These are phyloP conservation scores for Aspergillus piperis DNA, from an alignment of 2,329 filamentous ascomycete genomes.

Conservation along the genomic window DNA sequence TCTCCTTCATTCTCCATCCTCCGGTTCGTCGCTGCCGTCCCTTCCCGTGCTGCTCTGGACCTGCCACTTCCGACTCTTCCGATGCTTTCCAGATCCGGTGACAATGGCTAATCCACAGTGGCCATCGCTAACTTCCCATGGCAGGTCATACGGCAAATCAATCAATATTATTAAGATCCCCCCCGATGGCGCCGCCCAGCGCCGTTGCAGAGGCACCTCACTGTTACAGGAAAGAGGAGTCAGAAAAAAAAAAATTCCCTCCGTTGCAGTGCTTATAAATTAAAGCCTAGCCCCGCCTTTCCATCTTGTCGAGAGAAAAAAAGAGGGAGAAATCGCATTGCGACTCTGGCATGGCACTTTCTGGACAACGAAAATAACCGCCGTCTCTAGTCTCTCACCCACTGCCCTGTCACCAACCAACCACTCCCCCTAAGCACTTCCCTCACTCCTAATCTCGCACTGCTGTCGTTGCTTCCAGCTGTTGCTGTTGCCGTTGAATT, in stretches of 20 bases:
- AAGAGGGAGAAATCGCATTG: background rate
- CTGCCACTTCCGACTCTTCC: slow-evolving; percentile 25
- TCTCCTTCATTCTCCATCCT: slow-evolving; percentile 2
- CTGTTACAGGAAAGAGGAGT: slow-evolving; percentile 4
- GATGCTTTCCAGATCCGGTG: slow-evolving; percentile 26
- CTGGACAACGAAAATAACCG: slow-evolving; percentile 4
- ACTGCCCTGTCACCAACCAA: background rate
- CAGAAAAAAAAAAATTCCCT: slow-evolving; percentile 15
- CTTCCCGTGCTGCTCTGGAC: slow-evolving; percentile 14
- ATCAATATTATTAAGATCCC: slow-evolving; percentile 21
- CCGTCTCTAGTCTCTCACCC: slow-evolving; percentile 1
- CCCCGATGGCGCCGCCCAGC: slow-evolving; percentile 13
- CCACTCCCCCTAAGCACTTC: background rate
- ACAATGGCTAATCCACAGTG: slow-evolving; percentile 21
- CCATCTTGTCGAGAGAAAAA: slow-evolving; percentile 8
- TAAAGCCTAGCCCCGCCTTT: slow-evolving; percentile 17
- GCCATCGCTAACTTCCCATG: slow-evolving; percentile 22
- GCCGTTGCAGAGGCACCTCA: slow-evolving; percentile 5
- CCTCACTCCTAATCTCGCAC: background rate
- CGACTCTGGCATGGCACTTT: slow-evolving; percentile 14
- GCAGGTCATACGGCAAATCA: slow-evolving; percentile 27
- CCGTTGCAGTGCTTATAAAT: slow-evolving; percentile 23
- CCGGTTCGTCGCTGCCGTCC: slow-evolving; percentile 17
- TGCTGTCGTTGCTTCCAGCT: background rate
- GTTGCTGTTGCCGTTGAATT: slow-evolving; percentile 1